Conservation (phyloP, 2,329 filamentous ascomycete genomes). For the Periconia digitata region DNA sequence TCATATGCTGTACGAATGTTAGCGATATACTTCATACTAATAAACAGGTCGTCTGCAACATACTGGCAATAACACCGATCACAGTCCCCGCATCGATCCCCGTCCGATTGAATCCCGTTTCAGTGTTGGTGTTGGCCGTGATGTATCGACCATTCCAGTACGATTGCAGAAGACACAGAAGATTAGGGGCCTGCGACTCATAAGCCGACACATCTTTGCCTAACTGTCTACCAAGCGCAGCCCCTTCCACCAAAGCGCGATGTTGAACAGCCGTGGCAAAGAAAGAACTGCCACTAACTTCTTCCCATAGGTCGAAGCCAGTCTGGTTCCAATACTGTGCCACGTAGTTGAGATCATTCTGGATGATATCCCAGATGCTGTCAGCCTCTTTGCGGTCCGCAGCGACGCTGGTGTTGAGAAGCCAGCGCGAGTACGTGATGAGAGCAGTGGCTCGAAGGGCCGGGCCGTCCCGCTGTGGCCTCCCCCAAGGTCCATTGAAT, state of each 20-base stretch:
- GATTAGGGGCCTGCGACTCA: constrained; percentile 64
- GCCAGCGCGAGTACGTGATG: constrained; percentile 70
- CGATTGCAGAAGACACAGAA: constrained; percentile 70
- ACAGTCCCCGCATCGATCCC: constrained; percentile 73
- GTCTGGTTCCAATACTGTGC: constrained; percentile 64
- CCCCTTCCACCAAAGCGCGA: constrained; percentile 64
- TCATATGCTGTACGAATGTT: constrained; percentile 60
- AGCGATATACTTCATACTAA: not conserved
- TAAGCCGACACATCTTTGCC: constrained; percentile 60
- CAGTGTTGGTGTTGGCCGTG: constrained; percentile 65
- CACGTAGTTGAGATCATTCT: constrained; percentile 75
- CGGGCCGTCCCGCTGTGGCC: constrained; percentile 77
- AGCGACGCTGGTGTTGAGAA: constrained; percentile 56
- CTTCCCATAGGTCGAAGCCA: constrained; percentile 79
- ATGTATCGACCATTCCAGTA: constrained; percentile 70
- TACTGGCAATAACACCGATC: constrained; percentile 46
- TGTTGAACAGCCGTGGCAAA: constrained; percentile 73
- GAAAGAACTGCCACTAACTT: constrained; percentile 73
- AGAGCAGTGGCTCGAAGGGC: constrained; percentile 72
- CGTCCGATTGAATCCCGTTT: constrained; percentile 53
- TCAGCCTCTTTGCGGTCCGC: constrained; percentile 46
- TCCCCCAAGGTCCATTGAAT: constrained; percentile 70
- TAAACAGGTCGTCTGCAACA: constrained; percentile 36
- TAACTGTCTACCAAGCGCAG: constrained; percentile 62
- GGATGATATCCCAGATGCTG: constrained; percentile 70